These are phyloP conservation scores for Thermothielavioides terrestris DNA, from an alignment of 495 filamentous ascomycete species.

Conservation along the genomic window DNA sequence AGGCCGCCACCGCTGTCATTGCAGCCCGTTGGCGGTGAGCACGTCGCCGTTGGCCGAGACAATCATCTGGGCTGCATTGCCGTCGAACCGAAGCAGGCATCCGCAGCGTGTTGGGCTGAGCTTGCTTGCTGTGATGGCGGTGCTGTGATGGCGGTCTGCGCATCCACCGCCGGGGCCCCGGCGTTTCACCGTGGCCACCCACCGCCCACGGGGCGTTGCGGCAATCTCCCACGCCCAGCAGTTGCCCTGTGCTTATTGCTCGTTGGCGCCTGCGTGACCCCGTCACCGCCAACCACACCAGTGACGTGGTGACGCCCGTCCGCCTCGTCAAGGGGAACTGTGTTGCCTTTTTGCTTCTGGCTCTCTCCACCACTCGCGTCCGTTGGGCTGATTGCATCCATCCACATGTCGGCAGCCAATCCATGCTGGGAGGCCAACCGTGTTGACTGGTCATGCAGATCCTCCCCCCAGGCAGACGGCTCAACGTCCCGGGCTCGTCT, in stretches of 20 bases:
- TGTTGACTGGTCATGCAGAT: slow-evolving; percentile 8
- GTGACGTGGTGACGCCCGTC: slow-evolving; percentile 12
- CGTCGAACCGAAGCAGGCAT: too few species aligned
- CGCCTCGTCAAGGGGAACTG: too few species aligned
- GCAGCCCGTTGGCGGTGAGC: too few species aligned
- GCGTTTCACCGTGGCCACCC: neutral
- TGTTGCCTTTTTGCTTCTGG: slow-evolving; percentile 1
- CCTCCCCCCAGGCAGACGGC: neutral
- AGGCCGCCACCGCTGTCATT: too few species aligned
- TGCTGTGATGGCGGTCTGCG: neutral
- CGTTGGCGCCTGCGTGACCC: slow-evolving; percentile 18
- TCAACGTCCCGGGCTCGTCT: neutral
- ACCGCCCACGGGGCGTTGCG: too few species aligned
- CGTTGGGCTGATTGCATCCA: too few species aligned
- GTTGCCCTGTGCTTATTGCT: neutral
- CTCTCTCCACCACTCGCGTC: too few species aligned
- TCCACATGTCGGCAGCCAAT: neutral
- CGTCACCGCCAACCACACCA: slow-evolving; percentile 19
- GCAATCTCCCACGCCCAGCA: neutral
- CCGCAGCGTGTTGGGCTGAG: too few species aligned
- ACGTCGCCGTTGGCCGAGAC: too few species aligned
- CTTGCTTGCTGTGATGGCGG: too few species aligned
- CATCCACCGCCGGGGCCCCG: neutral
- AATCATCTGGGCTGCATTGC: too few species aligned
- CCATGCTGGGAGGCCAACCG: neutral